A percentile compares a stretch with the other conserved stretches of the same genome.
Evolutionary conservation across 2,329 filamentous ascomycete genomes (phyloP).

Genomic region (Daldinia eschscholtzii): DNA sequence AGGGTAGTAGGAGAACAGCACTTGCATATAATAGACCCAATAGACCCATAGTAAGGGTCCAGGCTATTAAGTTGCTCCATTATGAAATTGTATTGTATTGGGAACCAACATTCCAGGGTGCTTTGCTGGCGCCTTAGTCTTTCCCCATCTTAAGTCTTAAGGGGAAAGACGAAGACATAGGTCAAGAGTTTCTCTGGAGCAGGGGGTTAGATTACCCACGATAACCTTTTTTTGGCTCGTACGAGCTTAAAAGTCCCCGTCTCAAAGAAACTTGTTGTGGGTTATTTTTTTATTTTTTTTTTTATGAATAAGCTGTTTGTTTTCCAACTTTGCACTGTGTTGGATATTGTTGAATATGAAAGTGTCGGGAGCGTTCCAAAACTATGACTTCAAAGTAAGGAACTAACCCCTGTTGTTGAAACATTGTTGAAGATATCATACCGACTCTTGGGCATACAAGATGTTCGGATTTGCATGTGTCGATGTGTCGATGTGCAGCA

Average conservation of each 20-base stretch:
- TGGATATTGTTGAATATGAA: not conserved
- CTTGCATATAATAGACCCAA: conserved; percentile 38
- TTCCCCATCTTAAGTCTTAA: conserved; percentile 22
- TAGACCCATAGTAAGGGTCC: conserved; percentile 18
- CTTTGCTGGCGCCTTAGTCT: conserved; percentile 12
- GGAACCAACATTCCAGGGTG: conserved; percentile 23
- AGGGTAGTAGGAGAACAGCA: conserved; percentile 24
- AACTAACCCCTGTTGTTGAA: not conserved
- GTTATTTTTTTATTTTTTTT: not conserved
- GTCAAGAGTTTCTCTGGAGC: conserved; percentile 6
- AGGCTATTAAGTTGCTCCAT: conserved; percentile 20
- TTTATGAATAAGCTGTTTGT: conserved; percentile 8
- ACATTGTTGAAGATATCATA: conserved; percentile 10
- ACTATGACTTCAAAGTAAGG: conserved; percentile 22
- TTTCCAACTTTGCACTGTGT: conserved; percentile 13
- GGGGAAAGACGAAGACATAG: conserved; percentile 6
- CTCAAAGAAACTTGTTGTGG: conserved; percentile 15
- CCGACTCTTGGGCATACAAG: conserved; percentile 16
- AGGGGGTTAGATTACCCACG: conserved; percentile 1
- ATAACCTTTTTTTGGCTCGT: conserved; percentile 11
- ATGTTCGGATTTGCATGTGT: conserved; percentile 4
- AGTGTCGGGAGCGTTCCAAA: conserved; percentile 4
- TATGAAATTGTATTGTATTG: conserved; percentile 14
- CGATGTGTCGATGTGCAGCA: conserved; percentile 1
- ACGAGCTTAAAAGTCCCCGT: conserved; percentile 10